These are phyloP conservation scores for Penicillium fimorum DNA, from an alignment of 495 filamentous ascomycete genomes.

Conservation along the genomic window DNA sequence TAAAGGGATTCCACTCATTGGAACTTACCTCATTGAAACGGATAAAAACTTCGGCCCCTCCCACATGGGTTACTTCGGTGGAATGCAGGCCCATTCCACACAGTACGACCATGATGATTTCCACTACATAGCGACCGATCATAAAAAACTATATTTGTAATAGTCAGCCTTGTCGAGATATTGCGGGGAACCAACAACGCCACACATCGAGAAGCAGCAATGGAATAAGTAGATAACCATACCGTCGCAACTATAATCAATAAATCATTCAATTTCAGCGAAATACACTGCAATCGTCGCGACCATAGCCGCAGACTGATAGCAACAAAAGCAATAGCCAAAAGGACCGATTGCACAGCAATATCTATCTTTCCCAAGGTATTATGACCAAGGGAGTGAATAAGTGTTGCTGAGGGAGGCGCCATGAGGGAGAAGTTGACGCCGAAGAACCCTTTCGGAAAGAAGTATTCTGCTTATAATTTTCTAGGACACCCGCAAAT, in stretches of 20 bases:
- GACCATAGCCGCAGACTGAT: conserved; percentile 27
- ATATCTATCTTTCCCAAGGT: conserved; percentile 27
- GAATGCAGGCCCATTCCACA: conserved; percentile 24
- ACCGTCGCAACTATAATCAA: conserved; percentile 22
- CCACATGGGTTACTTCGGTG: conserved; percentile 14
- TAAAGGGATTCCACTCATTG: not conserved
- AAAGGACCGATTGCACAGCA: conserved; percentile 23
- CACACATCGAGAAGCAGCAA: not conserved
- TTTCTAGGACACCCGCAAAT: conserved; percentile 3
- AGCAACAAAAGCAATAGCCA: conserved; percentile 11
- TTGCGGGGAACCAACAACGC: not conserved
- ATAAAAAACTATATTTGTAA: conserved; percentile 16
- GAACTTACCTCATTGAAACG: conserved; percentile 18
- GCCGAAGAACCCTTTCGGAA: conserved; percentile 2
- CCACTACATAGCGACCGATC: conserved; percentile 23
- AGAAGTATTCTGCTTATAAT: not conserved
- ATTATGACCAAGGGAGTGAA: conserved; percentile 25
- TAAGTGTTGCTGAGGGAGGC: conserved; percentile 12
- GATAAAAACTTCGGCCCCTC: conserved; percentile 15
- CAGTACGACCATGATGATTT: conserved; percentile 20
- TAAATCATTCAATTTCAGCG: conserved; percentile 22
- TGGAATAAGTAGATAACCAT: conserved; percentile 6
- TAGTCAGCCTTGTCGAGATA: not conserved
- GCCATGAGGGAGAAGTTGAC: conserved; percentile 16
- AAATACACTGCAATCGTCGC: conserved; percentile 12